Percentiles rank a stretch among this genome's conserved stretches.
phyloP scores from a whole-genome alignment of 768 basidiomycete genomes.

The Rhizopogon vinicolor region DNA sequence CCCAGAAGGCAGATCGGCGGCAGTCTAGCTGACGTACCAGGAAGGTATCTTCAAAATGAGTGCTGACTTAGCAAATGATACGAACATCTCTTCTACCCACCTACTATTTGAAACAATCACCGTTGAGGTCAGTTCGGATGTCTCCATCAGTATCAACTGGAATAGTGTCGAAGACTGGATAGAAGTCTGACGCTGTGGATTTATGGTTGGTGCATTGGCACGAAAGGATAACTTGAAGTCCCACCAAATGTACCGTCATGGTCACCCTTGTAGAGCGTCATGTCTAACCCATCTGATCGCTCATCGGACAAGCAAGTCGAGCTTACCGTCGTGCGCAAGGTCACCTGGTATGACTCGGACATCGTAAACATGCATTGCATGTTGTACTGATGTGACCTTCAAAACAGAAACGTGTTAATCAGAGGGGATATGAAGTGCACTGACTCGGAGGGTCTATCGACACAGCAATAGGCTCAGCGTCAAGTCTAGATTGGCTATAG shows the following conservation, averaged over 20 bases:
- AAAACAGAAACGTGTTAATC: conserved; percentile 46
- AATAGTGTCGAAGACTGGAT: conserved; percentile 66
- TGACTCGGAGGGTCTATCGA: conserved; percentile 8
- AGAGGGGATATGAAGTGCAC: neutral
- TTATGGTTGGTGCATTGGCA: neutral
- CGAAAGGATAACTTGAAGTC: conserved; percentile 10
- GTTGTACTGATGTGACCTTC: conserved; percentile 46
- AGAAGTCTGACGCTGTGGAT: conserved; percentile 24
- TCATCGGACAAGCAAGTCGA: conserved; percentile 87
- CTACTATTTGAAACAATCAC: conserved; percentile 82
- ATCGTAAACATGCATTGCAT: conserved; percentile 61
- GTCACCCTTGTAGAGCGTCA: conserved; percentile 67
- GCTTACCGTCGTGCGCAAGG: conserved; percentile 86
- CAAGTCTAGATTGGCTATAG: neutral
- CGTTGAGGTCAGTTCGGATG: conserved; percentile 87
- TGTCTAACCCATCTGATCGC: conserved; percentile 48
- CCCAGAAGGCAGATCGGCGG: conserved; percentile 61
- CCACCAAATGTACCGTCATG: conserved; percentile 63
- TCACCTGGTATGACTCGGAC: conserved; percentile 76
- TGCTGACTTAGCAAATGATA: too few species aligned
- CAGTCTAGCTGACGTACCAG: conserved; percentile 76
- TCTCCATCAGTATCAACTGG: conserved; percentile 84
- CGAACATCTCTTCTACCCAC: conserved; percentile 31
- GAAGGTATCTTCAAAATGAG: conserved; percentile 64
- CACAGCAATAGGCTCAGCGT: conserved; percentile 10